phyloP scores from a whole-genome alignment of 495 filamentous ascomycete species.

The Astrothelium macrocarpum region DNA sequence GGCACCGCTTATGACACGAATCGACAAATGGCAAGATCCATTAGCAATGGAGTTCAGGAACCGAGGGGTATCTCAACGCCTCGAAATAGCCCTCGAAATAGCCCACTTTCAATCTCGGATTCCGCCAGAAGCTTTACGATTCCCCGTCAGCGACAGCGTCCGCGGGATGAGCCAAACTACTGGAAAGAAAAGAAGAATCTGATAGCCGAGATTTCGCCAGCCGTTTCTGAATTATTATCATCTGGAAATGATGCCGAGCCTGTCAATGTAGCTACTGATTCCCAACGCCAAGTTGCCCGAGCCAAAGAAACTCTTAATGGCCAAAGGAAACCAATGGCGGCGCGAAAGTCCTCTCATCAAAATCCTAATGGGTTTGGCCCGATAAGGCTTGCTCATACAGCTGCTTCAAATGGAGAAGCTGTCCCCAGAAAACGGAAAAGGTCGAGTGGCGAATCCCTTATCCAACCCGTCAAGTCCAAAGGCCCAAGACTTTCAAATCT shows the following conservation, averaged over 20 bases:
- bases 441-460: neutral
- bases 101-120: neutral
- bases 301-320: neutral
- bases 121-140: neutral
- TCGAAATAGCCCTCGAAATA: neutral
- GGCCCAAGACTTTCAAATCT: neutral
- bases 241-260: neutral
- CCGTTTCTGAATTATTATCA: neutral
- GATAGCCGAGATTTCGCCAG: neutral
- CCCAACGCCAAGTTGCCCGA: neutral
- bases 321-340: neutral
- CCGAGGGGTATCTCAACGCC: neutral
- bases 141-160: neutral
- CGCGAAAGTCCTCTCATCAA: slow-evolving; percentile 1
- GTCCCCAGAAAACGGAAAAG: neutral
- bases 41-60: slow-evolving; percentile 1
- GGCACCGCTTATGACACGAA: neutral
- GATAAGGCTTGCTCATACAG: neutral
- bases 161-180: slow-evolving; percentile 1
- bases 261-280: neutral
- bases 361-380: neutral
- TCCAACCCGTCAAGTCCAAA: neutral
- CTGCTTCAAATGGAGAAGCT: neutral
- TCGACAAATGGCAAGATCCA: slow-evolving; percentile 2
- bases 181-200: neutral